Conservation (phyloP, 2,329 filamentous ascomycete genomes). For the Arthroderma uncinatum region DNA sequence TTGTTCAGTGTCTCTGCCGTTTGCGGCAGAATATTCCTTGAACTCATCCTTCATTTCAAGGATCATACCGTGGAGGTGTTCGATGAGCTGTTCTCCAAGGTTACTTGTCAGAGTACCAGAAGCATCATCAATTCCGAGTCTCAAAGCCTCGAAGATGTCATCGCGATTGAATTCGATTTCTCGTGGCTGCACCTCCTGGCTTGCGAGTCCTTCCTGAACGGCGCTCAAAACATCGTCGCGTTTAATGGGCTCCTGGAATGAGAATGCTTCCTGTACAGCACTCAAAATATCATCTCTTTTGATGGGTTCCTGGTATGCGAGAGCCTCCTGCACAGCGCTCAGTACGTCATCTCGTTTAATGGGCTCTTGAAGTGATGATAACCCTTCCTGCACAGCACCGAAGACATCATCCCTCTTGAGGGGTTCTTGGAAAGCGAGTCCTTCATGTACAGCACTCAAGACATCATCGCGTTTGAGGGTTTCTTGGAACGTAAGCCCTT, state of each 20-base stretch:
- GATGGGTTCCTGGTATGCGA: constrained; percentile 29
- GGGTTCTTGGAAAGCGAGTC: constrained; percentile 15
- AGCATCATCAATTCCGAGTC: constrained; percentile 45
- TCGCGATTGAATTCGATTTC: constrained; percentile 50
- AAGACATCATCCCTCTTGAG: constrained; percentile 18
- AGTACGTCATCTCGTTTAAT: constrained; percentile 18
- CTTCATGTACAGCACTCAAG: constrained; percentile 19
- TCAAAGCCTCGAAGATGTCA: constrained; percentile 49
- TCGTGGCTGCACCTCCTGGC: constrained; percentile 34
- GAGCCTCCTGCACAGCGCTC: constrained; percentile 21
- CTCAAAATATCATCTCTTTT: constrained; percentile 72
- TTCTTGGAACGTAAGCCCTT: constrained; percentile 77
- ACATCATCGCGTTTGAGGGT: constrained; percentile 65
- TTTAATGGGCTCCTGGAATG: constrained; percentile 8
- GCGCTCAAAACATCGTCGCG: constrained; percentile 19
- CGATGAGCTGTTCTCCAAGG: constrained; percentile 47
- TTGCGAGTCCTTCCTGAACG: constrained; percentile 22
- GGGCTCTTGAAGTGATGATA: constrained; percentile 12
- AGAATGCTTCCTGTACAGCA: constrained; percentile 69
- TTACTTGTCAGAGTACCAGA: constrained; percentile 40
- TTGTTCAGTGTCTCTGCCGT: constrained; percentile 74
- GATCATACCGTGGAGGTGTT: constrained; percentile 47
- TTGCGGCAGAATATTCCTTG: constrained; percentile 69
- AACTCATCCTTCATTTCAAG: constrained; percentile 53
- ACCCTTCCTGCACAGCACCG: constrained; percentile 21